Percentiles rank a stretch among this genome's conserved stretches.
Conservation (phyloP, 768 basidiomycete species). For the Arthromyces matolae region DNA sequence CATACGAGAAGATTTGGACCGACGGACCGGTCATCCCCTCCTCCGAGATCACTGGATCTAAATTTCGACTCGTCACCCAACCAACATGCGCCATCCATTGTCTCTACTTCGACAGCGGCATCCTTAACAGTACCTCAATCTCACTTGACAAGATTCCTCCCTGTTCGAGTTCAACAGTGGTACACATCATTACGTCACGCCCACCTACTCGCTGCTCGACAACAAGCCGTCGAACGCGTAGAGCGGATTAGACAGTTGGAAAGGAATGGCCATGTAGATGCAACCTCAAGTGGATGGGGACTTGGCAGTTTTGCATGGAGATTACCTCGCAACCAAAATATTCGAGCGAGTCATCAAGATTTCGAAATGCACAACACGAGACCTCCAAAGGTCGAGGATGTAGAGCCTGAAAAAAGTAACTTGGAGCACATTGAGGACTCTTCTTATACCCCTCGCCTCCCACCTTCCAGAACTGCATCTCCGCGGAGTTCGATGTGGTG, state of each 20-base stretch:
- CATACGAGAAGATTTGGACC: not conserved
- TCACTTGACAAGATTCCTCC: slow-evolving; percentile 35
- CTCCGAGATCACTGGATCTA: slow-evolving; percentile 5
- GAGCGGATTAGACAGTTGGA: slow-evolving; percentile 65
- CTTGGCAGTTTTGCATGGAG: slow-evolving; percentile 63
- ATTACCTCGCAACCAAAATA: slow-evolving; percentile 14
- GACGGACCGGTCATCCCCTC: slow-evolving; percentile 1
- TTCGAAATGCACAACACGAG: slow-evolving; percentile 20
- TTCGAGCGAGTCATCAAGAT: slow-evolving; percentile 13
- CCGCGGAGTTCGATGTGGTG: slow-evolving; percentile 57
- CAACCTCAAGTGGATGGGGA: slow-evolving; percentile 56
- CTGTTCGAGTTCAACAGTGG: slow-evolving; percentile 45
- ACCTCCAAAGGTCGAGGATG: too few relatives aligned
- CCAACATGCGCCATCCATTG: slow-evolving; percentile 4
- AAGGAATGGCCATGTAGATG: slow-evolving; percentile 28
- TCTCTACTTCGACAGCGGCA: slow-evolving; percentile 15
- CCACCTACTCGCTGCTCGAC: slow-evolving; percentile 65
- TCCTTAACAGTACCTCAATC: slow-evolving; percentile 20
- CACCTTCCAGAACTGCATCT: slow-evolving; percentile 10
- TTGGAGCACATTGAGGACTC: slow-evolving; percentile 1
- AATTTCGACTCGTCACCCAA: slow-evolving; percentile 6
- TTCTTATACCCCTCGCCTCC: not conserved
- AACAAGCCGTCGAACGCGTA: slow-evolving; percentile 64
- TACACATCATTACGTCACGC: slow-evolving; percentile 63
- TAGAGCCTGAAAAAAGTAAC: slow-evolving; percentile 3